Conservation (phyloP, 1,139 yeast species). For the Arxiozyma bovina region DNA sequence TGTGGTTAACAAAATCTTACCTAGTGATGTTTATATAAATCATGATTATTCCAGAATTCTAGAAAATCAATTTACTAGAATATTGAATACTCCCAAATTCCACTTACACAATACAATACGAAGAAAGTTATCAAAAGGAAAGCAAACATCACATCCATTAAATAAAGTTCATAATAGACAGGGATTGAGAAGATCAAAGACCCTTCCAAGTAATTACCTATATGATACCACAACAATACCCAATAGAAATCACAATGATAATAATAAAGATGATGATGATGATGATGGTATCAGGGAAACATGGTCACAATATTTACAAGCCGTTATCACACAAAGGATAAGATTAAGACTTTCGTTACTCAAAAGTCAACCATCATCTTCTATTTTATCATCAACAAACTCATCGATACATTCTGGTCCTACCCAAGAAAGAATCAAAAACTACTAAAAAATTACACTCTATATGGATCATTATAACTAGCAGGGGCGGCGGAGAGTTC, state of each 20-base stretch:
- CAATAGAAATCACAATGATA: not conserved
- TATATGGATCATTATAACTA: too few species aligned
- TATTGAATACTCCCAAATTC: not conserved
- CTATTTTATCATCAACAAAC: not conserved
- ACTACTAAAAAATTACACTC: not conserved
- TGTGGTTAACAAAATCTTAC: conserved; percentile 2
- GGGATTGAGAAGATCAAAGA: conserved; percentile 2
- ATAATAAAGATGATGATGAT: not conserved
- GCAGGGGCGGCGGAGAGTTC: too few species aligned
- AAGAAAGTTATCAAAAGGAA: not conserved
- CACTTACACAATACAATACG: not conserved
- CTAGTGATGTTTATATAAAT: conserved; percentile 1
- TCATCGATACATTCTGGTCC: not conserved
- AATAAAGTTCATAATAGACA: not conserved
- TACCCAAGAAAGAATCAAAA: not conserved
- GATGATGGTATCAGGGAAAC: conserved; percentile 6
- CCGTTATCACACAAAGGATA: conserved; percentile 24
- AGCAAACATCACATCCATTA: not conserved
- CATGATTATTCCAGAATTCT: not conserved
- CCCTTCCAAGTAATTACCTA: not conserved
- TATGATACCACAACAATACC: not conserved
- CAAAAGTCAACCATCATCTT: not conserved
- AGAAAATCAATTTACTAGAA: not conserved
- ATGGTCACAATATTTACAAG: conserved; percentile 27
- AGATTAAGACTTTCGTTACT: conserved; percentile 20